Conservation (phyloP, 306 rosid genomes). For the Vicia sativa region DNA sequence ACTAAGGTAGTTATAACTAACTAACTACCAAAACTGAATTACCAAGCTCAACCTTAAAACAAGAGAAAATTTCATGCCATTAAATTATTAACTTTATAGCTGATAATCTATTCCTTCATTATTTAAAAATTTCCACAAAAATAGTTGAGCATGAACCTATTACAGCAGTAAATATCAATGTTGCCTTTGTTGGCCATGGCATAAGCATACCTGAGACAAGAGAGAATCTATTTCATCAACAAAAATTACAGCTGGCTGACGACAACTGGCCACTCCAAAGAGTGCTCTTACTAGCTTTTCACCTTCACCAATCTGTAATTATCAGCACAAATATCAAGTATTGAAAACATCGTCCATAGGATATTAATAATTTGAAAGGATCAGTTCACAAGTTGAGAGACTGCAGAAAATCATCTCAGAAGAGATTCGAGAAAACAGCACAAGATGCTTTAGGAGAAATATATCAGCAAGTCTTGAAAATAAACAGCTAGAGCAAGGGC, state of each 20-base stretch:
- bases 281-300: slow-evolving; percentile 96
- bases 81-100: slow-evolving; percentile 16
- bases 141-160: slow-evolving; percentile 27
- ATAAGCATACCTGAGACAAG: slow-evolving; percentile 81
- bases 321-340: slow-evolving; percentile 30
- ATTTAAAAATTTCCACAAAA: not conserved
- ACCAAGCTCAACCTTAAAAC: no score
- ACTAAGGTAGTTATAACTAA: no score
- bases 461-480: slow-evolving; percentile 18
- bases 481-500: slow-evolving; percentile 31
- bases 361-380: slow-evolving; percentile 16
- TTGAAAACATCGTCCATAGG: slow-evolving; percentile 24
- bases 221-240: slow-evolving; percentile 99
- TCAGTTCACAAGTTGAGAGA: slow-evolving; percentile 26
- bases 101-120: slow-evolving; percentile 25
- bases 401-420: slow-evolving; percentile 17
- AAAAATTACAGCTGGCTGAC: slow-evolving; percentile 97
- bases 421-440: slow-evolving; percentile 18
- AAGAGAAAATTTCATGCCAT: slow-evolving; percentile 1
- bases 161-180: slow-evolving; percentile 19
- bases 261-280: slow-evolving; percentile 96
- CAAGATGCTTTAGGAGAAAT: slow-evolving; percentile 4
- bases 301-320: slow-evolving; percentile 91
- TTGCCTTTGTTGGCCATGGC: slow-evolving; percentile 20
- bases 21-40: no score